Percentiles rank a stretch among this genome's conserved stretches.
Conservation (phyloP, 177 flowering plant species). For the Vitis hybrid region DNA sequence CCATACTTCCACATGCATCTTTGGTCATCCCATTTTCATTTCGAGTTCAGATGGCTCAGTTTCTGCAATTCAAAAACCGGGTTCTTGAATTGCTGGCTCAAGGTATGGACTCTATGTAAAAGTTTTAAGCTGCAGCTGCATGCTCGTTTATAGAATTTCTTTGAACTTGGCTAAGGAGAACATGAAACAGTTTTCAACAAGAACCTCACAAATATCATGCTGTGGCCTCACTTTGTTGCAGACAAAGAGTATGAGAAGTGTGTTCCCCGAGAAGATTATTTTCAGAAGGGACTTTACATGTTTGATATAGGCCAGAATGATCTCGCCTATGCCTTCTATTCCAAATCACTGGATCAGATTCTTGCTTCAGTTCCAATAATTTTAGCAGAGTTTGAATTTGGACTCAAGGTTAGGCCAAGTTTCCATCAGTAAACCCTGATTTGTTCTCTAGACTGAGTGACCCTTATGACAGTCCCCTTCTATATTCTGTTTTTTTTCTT, state of each 20-base stretch:
- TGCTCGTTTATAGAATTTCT: too few species aligned
- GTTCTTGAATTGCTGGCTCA: conserved; percentile 58
- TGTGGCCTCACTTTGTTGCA: conserved; percentile 17
- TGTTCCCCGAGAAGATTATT: conserved; percentile 50
- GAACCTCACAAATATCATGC: too few species aligned
- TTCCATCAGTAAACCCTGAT: too few species aligned
- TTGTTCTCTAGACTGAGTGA: too few species aligned
- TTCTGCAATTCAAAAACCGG: conserved; percentile 63
- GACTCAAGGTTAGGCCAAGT: conserved; percentile 50
- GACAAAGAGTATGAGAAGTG: conserved; percentile 44
- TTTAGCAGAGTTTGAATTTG: conserved; percentile 66
- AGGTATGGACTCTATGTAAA: conserved; percentile 22
- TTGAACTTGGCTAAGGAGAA: too few species aligned
- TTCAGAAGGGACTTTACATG: conserved; percentile 73
- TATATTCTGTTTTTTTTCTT: too few species aligned
- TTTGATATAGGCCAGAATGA: conserved; percentile 97
- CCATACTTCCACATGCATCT: conserved; percentile 62
- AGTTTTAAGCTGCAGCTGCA: too few species aligned
- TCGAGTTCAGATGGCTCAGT: conserved; percentile 76
- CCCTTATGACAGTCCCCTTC: too few species aligned
- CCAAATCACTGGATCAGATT: conserved; percentile 79
- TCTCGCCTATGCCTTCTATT: conserved; percentile 82
- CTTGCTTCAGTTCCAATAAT: conserved; percentile 76
- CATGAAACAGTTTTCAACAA: too few species aligned
- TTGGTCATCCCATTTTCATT: conserved; percentile 84